Conservation (phyloP, 2,329 filamentous ascomycete genomes). For the Pseudogymnoascus sp. region DNA sequence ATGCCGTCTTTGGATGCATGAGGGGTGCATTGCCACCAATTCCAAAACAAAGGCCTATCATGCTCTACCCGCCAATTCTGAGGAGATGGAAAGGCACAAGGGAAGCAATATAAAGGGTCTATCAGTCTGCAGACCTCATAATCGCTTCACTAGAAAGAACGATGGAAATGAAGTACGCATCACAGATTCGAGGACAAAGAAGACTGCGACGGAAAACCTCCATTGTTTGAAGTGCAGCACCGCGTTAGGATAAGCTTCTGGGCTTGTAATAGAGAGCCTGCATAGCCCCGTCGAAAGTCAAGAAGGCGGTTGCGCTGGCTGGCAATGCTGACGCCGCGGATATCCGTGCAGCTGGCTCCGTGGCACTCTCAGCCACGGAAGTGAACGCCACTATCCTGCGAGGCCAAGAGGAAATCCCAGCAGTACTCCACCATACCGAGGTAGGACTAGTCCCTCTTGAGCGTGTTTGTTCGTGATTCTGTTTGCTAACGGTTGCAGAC, state of each 20-base stretch:
- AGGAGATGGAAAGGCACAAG: slow-evolving; percentile 8
- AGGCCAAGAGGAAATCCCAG: too few species aligned
- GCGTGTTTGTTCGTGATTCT: too few species aligned
- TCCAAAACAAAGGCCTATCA: slow-evolving; percentile 24
- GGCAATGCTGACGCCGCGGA: too few species aligned
- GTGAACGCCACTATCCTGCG: too few species aligned
- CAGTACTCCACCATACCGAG: too few species aligned
- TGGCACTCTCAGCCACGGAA: too few species aligned
- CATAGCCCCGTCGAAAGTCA: too few species aligned
- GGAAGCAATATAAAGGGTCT: slow-evolving; percentile 17
- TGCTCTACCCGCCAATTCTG: neutral
- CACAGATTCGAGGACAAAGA: slow-evolving; percentile 13
- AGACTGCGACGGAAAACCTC: slow-evolving; percentile 18
- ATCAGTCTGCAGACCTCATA: neutral
- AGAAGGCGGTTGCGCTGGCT: too few species aligned
- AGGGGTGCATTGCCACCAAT: slow-evolving; percentile 29
- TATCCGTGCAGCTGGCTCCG: too few species aligned
- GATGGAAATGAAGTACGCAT: slow-evolving; percentile 21
- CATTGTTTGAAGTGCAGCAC: slow-evolving; percentile 23
- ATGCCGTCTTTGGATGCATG: slow-evolving; percentile 32
- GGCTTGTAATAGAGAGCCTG: neutral
- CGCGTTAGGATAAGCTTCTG: slow-evolving; percentile 17
- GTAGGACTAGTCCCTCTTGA: too few species aligned
- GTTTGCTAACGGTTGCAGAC: too few species aligned
- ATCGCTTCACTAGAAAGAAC: slow-evolving; percentile 11